These are phyloP conservation scores for Pyrrhoderma lamaoense DNA, from an alignment of 1,284 basidiomycete species.

Conservation along the genomic window DNA sequence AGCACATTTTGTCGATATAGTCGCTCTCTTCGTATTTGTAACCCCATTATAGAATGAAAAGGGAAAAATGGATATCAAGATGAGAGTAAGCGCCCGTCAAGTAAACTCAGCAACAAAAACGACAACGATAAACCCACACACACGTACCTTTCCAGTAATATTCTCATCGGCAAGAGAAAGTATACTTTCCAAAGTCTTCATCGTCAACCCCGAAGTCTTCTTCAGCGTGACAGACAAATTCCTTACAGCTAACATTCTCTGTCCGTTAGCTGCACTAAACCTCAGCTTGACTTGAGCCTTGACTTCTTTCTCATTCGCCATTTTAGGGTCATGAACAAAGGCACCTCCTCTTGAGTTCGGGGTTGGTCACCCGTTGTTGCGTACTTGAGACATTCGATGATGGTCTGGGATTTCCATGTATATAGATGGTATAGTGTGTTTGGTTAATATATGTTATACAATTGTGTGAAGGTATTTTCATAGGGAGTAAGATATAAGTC, in stretches of 20 bases:
- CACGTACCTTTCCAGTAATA: slow-evolving; percentile 64
- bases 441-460: no score
- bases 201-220: slow-evolving; percentile 80
- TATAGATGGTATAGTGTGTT: not conserved
- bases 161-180: slow-evolving; percentile 69
- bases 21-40: slow-evolving; percentile 56
- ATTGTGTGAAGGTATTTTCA: not conserved
- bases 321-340: slow-evolving; percentile 97
- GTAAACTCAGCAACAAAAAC: no score
- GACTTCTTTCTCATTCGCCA: slow-evolving; percentile 97
- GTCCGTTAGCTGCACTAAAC: slow-evolving; percentile 84
- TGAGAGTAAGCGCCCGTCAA: not conserved
- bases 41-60: no score
- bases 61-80: slow-evolving; percentile 3
- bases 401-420: slow-evolving; percentile 43
- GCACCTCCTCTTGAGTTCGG: slow-evolving; percentile 97
- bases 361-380: slow-evolving; percentile 97
- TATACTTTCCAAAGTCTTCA: slow-evolving; percentile 97
- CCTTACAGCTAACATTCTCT: slow-evolving; percentile 87
- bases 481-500: no score
- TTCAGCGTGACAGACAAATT: slow-evolving; percentile 92
- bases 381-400: slow-evolving; percentile 99
- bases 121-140: no score
- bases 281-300: slow-evolving; percentile 96
- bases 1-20: slow-evolving; percentile 92